Conservation (phyloP, 148 eudicot species). For the Agrostemma githago region DNA sequence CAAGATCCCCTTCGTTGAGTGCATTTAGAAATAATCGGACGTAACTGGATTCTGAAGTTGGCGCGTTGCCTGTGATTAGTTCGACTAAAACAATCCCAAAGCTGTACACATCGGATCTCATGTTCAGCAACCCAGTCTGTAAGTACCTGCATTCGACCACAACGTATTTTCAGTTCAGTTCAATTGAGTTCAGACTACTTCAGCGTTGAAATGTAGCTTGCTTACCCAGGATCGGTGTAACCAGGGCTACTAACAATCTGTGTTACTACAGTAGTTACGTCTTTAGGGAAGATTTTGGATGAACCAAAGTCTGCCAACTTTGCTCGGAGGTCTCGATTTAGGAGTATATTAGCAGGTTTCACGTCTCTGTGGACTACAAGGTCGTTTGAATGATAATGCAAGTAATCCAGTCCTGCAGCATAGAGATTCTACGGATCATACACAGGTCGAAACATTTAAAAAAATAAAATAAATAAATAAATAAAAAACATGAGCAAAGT, state of each 20-base stretch:
- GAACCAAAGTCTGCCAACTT: slow-evolving; percentile 41
- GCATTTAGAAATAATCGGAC: not conserved
- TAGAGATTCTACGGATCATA: not conserved
- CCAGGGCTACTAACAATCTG: slow-evolving; percentile 30
- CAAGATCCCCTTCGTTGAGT: not conserved
- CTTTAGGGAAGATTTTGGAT: slow-evolving; percentile 28
- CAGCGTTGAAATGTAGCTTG: slow-evolving; percentile 1
- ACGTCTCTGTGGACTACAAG: slow-evolving; percentile 34
- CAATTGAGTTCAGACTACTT: not conserved
- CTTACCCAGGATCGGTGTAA: slow-evolving; percentile 43
- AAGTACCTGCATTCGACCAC: not conserved
- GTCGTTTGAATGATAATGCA: slow-evolving; percentile 32
- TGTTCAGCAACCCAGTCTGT: not conserved
- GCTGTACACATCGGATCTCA: slow-evolving; percentile 11
- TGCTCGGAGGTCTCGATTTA: slow-evolving; percentile 23
- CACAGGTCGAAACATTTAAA: not conserved
- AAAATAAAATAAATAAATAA: not conserved
- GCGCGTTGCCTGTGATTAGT: not conserved
- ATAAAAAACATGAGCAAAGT: not conserved
- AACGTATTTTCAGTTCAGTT: no score
- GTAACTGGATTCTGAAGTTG: not conserved
- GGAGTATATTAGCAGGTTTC: slow-evolving; percentile 33
- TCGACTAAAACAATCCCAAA: slow-evolving; percentile 14
- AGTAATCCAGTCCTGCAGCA: slow-evolving; percentile 34
- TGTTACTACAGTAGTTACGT: slow-evolving; percentile 17